Percentiles rank a stretch among this genome's conserved stretches.
phyloP scores from a whole-genome alignment of 1,284 basidiomycete species.

The Stereum hirsutum region DNA sequence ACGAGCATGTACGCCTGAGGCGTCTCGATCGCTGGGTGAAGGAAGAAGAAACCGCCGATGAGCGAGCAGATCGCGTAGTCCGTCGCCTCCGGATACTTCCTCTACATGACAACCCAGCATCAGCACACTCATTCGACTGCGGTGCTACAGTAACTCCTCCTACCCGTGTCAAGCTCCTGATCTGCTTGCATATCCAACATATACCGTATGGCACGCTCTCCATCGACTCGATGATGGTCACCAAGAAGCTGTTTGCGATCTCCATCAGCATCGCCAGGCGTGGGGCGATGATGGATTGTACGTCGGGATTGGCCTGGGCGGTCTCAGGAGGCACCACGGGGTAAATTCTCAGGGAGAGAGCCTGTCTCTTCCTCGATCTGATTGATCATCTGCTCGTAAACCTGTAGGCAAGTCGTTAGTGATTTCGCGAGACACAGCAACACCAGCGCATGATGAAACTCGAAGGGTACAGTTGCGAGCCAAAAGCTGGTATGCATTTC shows the following conservation, averaged over 20 bases:
- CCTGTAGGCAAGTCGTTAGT: constrained; percentile 29
- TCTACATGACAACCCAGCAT: constrained; percentile 36
- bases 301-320: constrained; percentile 89
- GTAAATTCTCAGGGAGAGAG: constrained; percentile 81
- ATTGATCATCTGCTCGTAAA: constrained; percentile 97
- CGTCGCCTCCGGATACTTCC: constrained; percentile 96
- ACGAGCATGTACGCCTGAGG: constrained; percentile 99
- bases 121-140: constrained; percentile 5
- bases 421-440: not conserved
- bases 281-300: constrained; percentile 95
- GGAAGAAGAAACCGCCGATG: constrained; percentile 99
- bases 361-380: constrained; percentile 98
- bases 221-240: constrained; percentile 98
- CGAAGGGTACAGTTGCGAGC: not conserved
- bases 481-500: not conserved
- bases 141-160: constrained; percentile 18
- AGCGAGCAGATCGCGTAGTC: constrained; percentile 98
- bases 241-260: constrained; percentile 93
- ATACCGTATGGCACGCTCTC: constrained; percentile 98
- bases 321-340: constrained; percentile 87
- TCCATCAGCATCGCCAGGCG: constrained; percentile 98
- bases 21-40: constrained; percentile 98
- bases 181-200: constrained; percentile 99
- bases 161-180: constrained; percentile 89
- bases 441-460: not conserved